Conservation (phyloP, 192 early-diverging fungal genomes). For the Coemansia sp. region DNA sequence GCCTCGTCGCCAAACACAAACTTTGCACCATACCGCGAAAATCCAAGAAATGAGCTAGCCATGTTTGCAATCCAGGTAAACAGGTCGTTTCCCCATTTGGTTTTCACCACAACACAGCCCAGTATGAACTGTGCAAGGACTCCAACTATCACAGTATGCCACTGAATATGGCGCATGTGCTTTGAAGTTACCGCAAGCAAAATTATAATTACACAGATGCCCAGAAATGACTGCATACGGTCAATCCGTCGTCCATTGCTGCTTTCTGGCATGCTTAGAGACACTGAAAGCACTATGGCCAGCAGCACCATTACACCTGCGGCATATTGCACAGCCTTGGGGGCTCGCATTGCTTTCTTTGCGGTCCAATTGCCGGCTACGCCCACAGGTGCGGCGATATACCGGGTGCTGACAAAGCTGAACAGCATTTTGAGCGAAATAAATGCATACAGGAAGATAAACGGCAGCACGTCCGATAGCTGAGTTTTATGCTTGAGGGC, state of each 20-base stretch:
- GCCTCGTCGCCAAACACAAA: slow-evolving; percentile 70
- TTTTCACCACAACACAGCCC: slow-evolving; percentile 76
- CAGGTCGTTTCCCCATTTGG: slow-evolving; percentile 65
- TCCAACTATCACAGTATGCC: slow-evolving; percentile 72
- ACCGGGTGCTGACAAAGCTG: slow-evolving; percentile 32
- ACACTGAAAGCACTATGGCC: slow-evolving; percentile 54
- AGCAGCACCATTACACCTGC: slow-evolving; percentile 58
- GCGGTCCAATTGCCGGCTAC: not conserved
- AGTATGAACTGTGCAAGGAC: slow-evolving; percentile 74
- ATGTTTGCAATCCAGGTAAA: slow-evolving; percentile 70
- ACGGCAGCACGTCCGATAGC: slow-evolving; percentile 51
- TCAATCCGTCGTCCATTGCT: slow-evolving; percentile 60
- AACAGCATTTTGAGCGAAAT: slow-evolving; percentile 53
- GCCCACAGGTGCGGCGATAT: slow-evolving; percentile 19
- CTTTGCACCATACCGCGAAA: slow-evolving; percentile 62
- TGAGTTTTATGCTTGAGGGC: slow-evolving; percentile 53
- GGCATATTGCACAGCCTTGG: slow-evolving; percentile 44
- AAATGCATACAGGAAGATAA: slow-evolving; percentile 55
- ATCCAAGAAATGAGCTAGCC: slow-evolving; percentile 61
- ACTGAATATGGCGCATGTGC: slow-evolving; percentile 65
- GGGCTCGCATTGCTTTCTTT: slow-evolving; percentile 28
- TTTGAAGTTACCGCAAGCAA: slow-evolving; percentile 57
- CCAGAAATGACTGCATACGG: slow-evolving; percentile 74
- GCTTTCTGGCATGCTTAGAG: slow-evolving; percentile 32
- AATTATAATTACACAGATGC: slow-evolving; percentile 60